These are phyloP conservation scores for Leccinum olivaceopallidum DNA, from an alignment of 768 basidiomycete species.

Conservation along the genomic window DNA sequence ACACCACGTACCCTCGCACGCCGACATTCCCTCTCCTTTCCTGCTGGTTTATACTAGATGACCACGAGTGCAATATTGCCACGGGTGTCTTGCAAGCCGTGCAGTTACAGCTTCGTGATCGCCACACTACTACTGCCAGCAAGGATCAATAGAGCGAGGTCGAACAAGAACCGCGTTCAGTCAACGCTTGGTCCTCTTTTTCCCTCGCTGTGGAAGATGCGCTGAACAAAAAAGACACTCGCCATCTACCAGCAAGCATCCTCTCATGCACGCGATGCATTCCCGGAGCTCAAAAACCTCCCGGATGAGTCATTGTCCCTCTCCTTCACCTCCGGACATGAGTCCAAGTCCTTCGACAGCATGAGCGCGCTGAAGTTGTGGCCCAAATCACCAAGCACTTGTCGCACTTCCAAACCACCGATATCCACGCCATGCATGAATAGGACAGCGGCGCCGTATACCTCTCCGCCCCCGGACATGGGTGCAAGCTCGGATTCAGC, in stretches of 20 bases:
- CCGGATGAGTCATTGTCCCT: too few relatives aligned
- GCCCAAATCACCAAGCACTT: too few relatives aligned
- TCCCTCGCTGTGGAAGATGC: conserved; percentile 21
- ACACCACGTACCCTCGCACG: conserved; percentile 47
- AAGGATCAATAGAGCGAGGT: conserved; percentile 20
- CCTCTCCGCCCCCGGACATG: too few relatives aligned
- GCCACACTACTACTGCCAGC: conserved; percentile 45
- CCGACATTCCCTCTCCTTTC: conserved; percentile 61
- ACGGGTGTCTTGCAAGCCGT: conserved; percentile 60
- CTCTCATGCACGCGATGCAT: too few relatives aligned
- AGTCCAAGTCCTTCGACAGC: too few relatives aligned
- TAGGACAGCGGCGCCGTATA: too few relatives aligned
- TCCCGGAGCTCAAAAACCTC: too few relatives aligned
- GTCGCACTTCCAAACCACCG: too few relatives aligned
- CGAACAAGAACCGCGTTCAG: conserved; percentile 29
- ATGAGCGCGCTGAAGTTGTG: too few relatives aligned
- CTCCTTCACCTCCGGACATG: too few relatives aligned
- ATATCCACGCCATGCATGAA: too few relatives aligned
- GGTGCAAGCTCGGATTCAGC: too few relatives aligned
- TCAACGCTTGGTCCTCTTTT: conserved; percentile 24
- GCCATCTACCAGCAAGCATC: conserved; percentile 1
- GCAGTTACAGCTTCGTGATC: conserved; percentile 60
- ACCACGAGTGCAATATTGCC: conserved; percentile 36
- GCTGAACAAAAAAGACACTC: conserved; percentile 2
- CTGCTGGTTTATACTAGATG: conserved; percentile 36